Conservation (phyloP, 352 stramenopile species). For the Phytophthora crassamura region DNA sequence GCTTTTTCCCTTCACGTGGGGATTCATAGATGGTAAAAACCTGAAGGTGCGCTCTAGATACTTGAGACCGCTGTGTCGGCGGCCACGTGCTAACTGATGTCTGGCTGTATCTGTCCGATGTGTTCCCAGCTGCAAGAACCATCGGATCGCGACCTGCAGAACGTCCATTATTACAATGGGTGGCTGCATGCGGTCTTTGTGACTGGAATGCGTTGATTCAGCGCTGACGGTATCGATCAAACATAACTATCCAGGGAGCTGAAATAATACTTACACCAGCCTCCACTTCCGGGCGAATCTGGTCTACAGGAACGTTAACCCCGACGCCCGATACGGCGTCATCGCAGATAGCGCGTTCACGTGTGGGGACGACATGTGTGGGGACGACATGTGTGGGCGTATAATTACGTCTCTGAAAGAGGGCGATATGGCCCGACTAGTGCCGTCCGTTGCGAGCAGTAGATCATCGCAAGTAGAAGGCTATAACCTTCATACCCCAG, state of each 20-base stretch:
- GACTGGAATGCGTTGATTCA: conserved; percentile 15
- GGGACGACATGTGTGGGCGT: not conserved
- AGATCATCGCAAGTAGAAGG: not conserved
- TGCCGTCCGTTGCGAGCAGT: not conserved
- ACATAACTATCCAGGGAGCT: conserved; percentile 21
- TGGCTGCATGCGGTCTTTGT: conserved; percentile 22
- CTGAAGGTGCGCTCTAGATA: conserved; percentile 25
- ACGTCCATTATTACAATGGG: no score
- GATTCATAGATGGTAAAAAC: conserved; percentile 30
- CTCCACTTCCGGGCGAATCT: conserved; percentile 2
- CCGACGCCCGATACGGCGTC: conserved; percentile 1
- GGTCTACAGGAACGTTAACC: not conserved
- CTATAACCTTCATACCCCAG: conserved; percentile 1
- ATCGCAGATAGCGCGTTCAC: conserved; percentile 14
- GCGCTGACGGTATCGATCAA: conserved; percentile 19
- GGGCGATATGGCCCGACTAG: not conserved
- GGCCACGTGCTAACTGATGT: no score
- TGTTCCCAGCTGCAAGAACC: no score
- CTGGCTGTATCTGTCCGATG: no score
- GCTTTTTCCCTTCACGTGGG: conserved; percentile 15
- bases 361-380: no score
- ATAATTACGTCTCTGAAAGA: not conserved
- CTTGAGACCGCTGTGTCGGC: no score
- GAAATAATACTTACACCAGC: conserved; percentile 12
- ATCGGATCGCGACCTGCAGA: no score